Conservation (phyloP, 331 rosid genomes). For the Spiraea crenata region DNA sequence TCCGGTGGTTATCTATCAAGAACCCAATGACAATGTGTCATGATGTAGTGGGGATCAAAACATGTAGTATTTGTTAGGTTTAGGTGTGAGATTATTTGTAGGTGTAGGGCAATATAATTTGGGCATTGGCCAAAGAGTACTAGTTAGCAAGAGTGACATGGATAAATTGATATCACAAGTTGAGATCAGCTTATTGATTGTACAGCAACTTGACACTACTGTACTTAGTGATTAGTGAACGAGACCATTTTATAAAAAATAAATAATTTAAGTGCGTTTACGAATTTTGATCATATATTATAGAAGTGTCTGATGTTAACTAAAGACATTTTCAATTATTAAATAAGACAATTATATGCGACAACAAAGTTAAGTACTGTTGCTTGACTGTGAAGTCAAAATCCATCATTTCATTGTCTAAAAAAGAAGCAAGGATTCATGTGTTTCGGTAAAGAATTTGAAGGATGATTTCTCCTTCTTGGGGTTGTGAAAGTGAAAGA, state of each 20-base stretch:
- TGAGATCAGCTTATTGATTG: conserved; percentile 32
- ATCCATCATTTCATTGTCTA: background rate
- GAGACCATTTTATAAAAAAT: background rate
- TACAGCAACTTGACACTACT: conserved; percentile 30
- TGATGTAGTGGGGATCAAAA: background rate
- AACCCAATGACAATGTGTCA: conserved; percentile 29
- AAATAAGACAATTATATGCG: background rate
- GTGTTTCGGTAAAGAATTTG: background rate
- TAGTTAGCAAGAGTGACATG: background rate
- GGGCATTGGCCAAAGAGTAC: conserved; percentile 34
- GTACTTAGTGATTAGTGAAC: background rate
- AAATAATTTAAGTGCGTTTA: too few relatives aligned
- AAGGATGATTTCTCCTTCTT: background rate
- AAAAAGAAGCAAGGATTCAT: background rate
- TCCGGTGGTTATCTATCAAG: conserved; percentile 39
- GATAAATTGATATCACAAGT: conserved; percentile 20
- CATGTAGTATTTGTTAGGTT: background rate
- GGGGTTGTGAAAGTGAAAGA: conserved; percentile 17
- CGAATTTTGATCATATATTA: too few relatives aligned
- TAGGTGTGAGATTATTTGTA: conserved; percentile 22
- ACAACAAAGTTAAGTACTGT: background rate
- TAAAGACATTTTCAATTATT: background rate
- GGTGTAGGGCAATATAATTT: conserved; percentile 13
- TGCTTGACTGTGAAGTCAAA: conserved; percentile 25
- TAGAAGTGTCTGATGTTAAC: background rate